These are phyloP conservation scores for Triticum dicoccoides DNA, from an alignment of 176 grass and related monocot species.

Conservation along the genomic window DNA sequence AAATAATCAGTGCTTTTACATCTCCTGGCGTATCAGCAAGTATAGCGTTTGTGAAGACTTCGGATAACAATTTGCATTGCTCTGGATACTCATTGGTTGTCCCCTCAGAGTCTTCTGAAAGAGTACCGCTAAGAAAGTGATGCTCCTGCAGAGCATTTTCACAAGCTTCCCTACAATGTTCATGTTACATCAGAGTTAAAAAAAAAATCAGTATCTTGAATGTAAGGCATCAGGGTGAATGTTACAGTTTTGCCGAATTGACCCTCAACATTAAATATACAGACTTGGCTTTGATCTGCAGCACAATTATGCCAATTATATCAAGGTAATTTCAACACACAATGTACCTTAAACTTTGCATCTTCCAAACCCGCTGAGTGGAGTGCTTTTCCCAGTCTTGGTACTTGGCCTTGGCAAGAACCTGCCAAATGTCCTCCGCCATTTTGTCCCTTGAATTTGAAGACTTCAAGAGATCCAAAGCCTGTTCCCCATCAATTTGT, in stretches of 20 bases:
- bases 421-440: slow-evolving; percentile 68
- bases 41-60: slow-evolving; percentile 60
- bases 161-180: slow-evolving; percentile 50
- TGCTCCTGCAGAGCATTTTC: slow-evolving; percentile 73
- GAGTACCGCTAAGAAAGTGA: slow-evolving; percentile 59
- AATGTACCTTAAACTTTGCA: slow-evolving; percentile 70
- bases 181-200: neutral
- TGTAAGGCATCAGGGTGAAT: neutral
- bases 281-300: neutral
- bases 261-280: neutral
- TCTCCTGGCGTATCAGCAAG: slow-evolving; percentile 47
- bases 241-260: neutral
- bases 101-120: slow-evolving; percentile 16
- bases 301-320: neutral
- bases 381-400: slow-evolving; percentile 71
- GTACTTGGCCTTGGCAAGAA: slow-evolving; percentile 80
- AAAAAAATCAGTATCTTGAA: neutral
- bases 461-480: slow-evolving; percentile 60
- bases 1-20: slow-evolving; percentile 42
- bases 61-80: slow-evolving; percentile 59
- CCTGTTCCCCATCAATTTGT: slow-evolving; percentile 40
- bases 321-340: neutral
- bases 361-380: slow-evolving; percentile 47
- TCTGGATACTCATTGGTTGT: slow-evolving; percentile 38
- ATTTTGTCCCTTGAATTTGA: slow-evolving; percentile 31